phyloP scores from a whole-genome alignment of 1,284 basidiomycete genomes.

The Naganishia sp. region DNA sequence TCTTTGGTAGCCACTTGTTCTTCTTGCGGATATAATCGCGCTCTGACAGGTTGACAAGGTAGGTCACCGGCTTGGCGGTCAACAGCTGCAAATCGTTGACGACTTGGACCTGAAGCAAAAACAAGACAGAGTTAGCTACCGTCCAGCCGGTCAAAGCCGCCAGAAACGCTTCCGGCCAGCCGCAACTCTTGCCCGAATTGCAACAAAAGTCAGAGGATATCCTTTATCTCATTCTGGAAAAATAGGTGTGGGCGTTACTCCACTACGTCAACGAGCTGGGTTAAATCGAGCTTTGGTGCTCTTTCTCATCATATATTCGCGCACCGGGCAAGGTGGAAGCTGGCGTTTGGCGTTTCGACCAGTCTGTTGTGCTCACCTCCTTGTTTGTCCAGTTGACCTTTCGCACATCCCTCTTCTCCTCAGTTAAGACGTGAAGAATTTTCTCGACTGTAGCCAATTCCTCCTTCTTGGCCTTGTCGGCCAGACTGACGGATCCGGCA shows the following conservation, averaged over 20 bases:
- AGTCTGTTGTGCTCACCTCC: slow-evolving; percentile 68
- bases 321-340: slow-evolving; percentile 7
- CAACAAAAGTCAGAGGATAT: slow-evolving; percentile 36
- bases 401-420: slow-evolving; percentile 86
- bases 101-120: slow-evolving; percentile 74
- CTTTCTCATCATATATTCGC: slow-evolving; percentile 69
- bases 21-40: slow-evolving; percentile 95
- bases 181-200: slow-evolving; percentile 15
- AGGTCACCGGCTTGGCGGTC: slow-evolving; percentile 96
- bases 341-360: slow-evolving; percentile 31
- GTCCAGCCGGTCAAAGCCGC: neutral
- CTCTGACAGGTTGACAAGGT: slow-evolving; percentile 97
- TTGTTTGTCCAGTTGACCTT: slow-evolving; percentile 95
- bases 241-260: slow-evolving; percentile 64
- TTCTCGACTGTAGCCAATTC: slow-evolving; percentile 92
- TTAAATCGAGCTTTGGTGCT: slow-evolving; percentile 71
- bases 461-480: slow-evolving; percentile 95
- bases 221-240: slow-evolving; percentile 63
- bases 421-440: slow-evolving; percentile 74
- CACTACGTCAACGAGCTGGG: slow-evolving; percentile 70
- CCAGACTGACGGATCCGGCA: slow-evolving; percentile 66
- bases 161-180: slow-evolving; percentile 2
- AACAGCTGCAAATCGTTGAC: slow-evolving; percentile 90
- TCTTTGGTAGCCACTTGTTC: slow-evolving; percentile 99
- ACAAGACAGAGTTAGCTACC: slow-evolving; percentile 23